These are phyloP conservation scores for Saksenaea vasiformis DNA, from an alignment of 371 early-diverging fungal species.

Conservation along the genomic window DNA sequence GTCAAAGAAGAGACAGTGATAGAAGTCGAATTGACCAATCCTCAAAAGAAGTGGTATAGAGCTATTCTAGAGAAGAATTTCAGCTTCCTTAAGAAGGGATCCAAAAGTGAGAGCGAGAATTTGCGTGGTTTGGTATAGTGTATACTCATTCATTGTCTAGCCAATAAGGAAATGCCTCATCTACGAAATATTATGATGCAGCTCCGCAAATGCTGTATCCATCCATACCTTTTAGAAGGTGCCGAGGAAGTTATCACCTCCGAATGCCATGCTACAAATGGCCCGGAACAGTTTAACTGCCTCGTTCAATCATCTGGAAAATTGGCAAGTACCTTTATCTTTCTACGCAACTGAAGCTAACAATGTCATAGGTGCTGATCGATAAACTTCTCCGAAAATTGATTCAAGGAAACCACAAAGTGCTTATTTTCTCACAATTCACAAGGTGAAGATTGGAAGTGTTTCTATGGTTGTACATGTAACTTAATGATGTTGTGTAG, in stretches of 20 bases:
- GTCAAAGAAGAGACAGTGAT: constrained; percentile 87
- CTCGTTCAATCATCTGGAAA: constrained; percentile 88
- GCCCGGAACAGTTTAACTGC: constrained; percentile 68
- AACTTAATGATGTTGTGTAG: not conserved
- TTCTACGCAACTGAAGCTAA: constrained; percentile 3
- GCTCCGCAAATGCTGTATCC: constrained; percentile 84
- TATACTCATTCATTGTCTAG: constrained; percentile 11
- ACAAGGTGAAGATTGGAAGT: constrained; percentile 49
- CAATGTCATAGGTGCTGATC: constrained; percentile 46
- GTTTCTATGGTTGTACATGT: no score
- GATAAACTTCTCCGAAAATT: constrained; percentile 84
- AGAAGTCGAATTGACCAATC: constrained; percentile 78
- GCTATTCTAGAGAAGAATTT: constrained; percentile 90
- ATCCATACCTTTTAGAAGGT: constrained; percentile 80
- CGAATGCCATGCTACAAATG: constrained; percentile 58
- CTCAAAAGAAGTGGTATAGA: constrained; percentile 83
- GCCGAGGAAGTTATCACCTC: constrained; percentile 82
- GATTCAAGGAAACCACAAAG: constrained; percentile 81
- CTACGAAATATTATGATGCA: constrained; percentile 69
- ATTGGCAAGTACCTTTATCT: constrained; percentile 46
- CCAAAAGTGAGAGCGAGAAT: constrained; percentile 33
- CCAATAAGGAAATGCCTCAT: constrained; percentile 60
- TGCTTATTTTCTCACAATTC: constrained; percentile 95
- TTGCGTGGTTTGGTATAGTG: not conserved
- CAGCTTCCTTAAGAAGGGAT: constrained; percentile 69